phyloP scores from a whole-genome alignment of 2,329 filamentous ascomycete species.

The Tolypocladium paradoxum region DNA sequence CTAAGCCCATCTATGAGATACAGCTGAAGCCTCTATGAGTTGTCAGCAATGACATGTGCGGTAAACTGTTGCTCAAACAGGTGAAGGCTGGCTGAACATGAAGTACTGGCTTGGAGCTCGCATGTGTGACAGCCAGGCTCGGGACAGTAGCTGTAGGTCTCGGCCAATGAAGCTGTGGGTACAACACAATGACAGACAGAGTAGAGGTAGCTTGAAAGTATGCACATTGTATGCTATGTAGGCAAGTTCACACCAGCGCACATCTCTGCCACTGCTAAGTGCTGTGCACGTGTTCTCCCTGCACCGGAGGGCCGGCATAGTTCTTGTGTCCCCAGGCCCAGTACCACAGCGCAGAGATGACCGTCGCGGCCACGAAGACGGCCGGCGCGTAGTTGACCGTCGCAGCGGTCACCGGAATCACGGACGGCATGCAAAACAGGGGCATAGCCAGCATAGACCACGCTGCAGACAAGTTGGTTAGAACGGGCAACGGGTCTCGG shows the following conservation, averaged over 20 bases:
- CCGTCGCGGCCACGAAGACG: constrained; percentile 57
- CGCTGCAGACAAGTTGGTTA: constrained; percentile 22
- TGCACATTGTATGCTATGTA: not conserved
- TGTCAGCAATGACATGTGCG: not conserved
- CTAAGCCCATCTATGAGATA: not conserved
- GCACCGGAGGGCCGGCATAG: constrained; percentile 51
- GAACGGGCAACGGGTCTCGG: not conserved
- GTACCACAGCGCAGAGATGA: constrained; percentile 57
- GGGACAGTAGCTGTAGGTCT: not conserved
- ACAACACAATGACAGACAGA: not conserved
- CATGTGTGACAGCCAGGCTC: not conserved
- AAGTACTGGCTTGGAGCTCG: no score
- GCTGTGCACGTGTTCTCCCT: constrained; percentile 16
- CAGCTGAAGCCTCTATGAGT: not conserved
- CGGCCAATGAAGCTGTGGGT: not conserved
- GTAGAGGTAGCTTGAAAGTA: not conserved
- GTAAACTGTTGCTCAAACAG: not conserved
- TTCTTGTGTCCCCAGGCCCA: constrained; percentile 58
- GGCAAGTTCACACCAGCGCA: not conserved
- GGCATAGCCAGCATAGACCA: constrained; percentile 61
- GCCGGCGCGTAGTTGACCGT: constrained; percentile 66
- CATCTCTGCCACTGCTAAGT: not conserved
- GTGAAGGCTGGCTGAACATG: no score
- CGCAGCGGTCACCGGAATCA: constrained; percentile 43
- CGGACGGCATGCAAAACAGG: constrained; percentile 63